Evolutionary conservation across 1,284 basidiomycete species (phyloP).

Genomic region (Trichosporon sp.): DNA sequence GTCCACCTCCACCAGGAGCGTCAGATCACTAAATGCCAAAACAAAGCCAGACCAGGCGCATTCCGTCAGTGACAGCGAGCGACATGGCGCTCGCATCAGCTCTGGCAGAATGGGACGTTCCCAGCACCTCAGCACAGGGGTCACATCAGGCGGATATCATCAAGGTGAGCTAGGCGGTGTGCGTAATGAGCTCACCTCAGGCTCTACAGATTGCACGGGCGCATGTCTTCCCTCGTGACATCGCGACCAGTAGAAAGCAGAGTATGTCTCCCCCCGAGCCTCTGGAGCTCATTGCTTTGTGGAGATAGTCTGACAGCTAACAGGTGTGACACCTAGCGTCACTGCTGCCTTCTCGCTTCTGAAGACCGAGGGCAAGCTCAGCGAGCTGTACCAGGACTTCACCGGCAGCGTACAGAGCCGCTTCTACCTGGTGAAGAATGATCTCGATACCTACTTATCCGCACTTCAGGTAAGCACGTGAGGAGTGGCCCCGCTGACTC

Average conservation of each 20-base stretch:
- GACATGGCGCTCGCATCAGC: slow-evolving; percentile 30
- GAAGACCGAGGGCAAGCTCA: slow-evolving; percentile 9
- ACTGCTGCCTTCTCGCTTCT: slow-evolving; percentile 24
- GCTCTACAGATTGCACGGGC: slow-evolving; percentile 20
- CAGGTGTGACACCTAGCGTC: slow-evolving; percentile 27
- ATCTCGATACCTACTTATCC: slow-evolving; percentile 27
- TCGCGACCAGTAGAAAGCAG: slow-evolving; percentile 10
- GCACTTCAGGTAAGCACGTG: slow-evolving; percentile 23
- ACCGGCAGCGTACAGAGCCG: slow-evolving; percentile 31
- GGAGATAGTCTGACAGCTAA: neutral
- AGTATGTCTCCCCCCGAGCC: neutral
- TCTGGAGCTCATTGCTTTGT: neutral
- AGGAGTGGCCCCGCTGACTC: neutral
- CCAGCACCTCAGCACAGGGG: slow-evolving; percentile 29
- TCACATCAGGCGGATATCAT: slow-evolving; percentile 23
- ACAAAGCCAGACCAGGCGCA: neutral
- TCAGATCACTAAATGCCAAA: neutral
- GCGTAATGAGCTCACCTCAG: slow-evolving; percentile 15
- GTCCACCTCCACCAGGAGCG: neutral
- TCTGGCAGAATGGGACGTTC: slow-evolving; percentile 29
- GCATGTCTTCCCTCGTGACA: slow-evolving; percentile 26
- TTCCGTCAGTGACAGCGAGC: neutral
- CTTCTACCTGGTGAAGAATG: slow-evolving; percentile 34
- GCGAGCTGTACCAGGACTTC: slow-evolving; percentile 30
- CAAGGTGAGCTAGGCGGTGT: slow-evolving; percentile 16